A percentile compares a stretch with the other conserved stretches of the same genome.
Conservation (phyloP, 2,329 filamentous ascomycete species). For the Magnaporthiopsis poae region DNA sequence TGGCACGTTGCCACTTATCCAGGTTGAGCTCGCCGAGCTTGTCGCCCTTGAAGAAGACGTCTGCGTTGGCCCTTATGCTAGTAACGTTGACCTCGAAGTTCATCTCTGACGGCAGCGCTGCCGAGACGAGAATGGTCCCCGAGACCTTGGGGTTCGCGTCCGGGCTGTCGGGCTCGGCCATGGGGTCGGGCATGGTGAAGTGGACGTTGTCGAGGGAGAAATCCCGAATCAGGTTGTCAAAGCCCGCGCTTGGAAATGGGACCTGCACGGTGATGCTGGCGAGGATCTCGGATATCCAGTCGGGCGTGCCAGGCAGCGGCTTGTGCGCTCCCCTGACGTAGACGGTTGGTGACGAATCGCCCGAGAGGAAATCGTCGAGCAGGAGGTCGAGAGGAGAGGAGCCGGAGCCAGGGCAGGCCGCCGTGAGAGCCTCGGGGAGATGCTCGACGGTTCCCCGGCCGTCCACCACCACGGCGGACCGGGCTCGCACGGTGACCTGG, state of each 20-base stretch:
- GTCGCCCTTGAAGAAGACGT: conserved; percentile 67
- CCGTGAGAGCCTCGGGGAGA: conserved; percentile 63
- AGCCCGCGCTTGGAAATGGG: conserved; percentile 69
- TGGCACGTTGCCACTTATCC: conserved; percentile 67
- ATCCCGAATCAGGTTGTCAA: conserved; percentile 76
- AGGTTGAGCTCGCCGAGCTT: conserved; percentile 77
- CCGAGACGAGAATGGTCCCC: conserved; percentile 69
- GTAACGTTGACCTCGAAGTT: conserved; percentile 75
- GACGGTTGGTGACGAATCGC: conserved; percentile 64
- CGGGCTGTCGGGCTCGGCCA: conserved; percentile 64
- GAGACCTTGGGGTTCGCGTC: conserved; percentile 69
- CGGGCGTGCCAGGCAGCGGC: conserved; percentile 57
- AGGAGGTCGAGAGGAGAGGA: conserved; percentile 78
- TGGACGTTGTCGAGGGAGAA: conserved; percentile 79
- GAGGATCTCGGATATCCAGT: conserved; percentile 73
- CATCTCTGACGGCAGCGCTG: conserved; percentile 73
- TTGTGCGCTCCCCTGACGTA: conserved; percentile 72
- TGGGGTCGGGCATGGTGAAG: conserved; percentile 73
- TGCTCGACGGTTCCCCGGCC: conserved; percentile 63
- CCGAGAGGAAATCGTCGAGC: conserved; percentile 70
- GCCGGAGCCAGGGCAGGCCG: conserved; percentile 63
- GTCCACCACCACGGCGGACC: conserved; percentile 55
- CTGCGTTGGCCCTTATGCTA: conserved; percentile 63
- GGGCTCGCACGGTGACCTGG: conserved; percentile 56
- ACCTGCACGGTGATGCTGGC: conserved; percentile 74